Base-by-base conservation (phyloP, 2,329 filamentous ascomycete species). In the Fusarium robinianum region DNA sequence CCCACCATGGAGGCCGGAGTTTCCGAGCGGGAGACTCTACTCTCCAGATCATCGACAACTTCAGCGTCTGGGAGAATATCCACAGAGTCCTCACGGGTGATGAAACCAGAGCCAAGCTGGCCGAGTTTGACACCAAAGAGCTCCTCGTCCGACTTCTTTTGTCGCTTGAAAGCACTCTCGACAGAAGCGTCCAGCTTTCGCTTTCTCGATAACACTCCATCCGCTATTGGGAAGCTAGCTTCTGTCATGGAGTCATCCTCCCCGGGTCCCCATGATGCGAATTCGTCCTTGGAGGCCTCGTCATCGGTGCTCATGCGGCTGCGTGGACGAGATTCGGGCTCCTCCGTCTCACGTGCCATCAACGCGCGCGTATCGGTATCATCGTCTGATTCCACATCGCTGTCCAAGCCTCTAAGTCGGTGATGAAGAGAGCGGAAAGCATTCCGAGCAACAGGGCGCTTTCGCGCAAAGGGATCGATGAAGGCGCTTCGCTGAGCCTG, bases 331-430 rank as follows among this genome's bases (percentile, higher is more conserved):
- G 88, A 95, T 48, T 94, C 91, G 22, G 84, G 83, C 54, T 94
- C 91, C 63, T 95, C 91, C 0, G 88, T 95, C 63, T 91, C 90
- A 31, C 85, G 78, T 9, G 80, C 81, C 9, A 86, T 82, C 19
- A 67, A 45, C 22, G 72, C 71, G 25, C 72, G 70, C 32, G 80
- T 80, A 52, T 81, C 79, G 2, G 68, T 73, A 42, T 96, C 90
- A 55, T 95, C 91, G 53, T 96, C 91, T 1, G 90, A 95, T 65
- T 96, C 89, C n/a, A 87, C 87, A 79, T 73, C 79, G 85, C 63
- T 80, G 71, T 67, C 80, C 68, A 56, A 70, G 83, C 65, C 81
- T 76, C 24, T 80, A 69, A 70, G 88, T 77, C 69, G 68, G 68
- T 95, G 87, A 64, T 96, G 90, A 12, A 97, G 77, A 6, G 89